These are phyloP conservation scores for Mucor lusitanicus DNA, from an alignment of 371 early-diverging fungal species.

Conservation along the genomic window DNA sequence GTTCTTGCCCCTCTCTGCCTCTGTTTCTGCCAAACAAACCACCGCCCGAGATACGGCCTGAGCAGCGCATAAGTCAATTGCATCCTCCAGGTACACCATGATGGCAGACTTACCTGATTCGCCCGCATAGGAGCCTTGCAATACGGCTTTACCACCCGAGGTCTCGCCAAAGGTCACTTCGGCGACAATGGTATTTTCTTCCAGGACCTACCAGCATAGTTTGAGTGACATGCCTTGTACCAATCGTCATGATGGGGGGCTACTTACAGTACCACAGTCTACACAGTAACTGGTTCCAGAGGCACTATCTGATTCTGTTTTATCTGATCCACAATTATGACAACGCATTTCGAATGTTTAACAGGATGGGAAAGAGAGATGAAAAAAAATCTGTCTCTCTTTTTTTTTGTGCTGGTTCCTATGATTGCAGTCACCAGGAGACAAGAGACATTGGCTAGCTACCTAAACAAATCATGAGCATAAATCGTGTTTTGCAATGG, in stretches of 20 bases:
- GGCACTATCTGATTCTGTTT: constrained; percentile 43
- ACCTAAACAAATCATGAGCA: too few species aligned
- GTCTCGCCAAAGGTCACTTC: constrained; percentile 94
- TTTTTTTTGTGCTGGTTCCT: background rate
- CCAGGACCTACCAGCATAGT: constrained; percentile 73
- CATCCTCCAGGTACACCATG: too few species aligned
- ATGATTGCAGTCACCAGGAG: too few species aligned
- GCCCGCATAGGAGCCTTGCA: constrained; percentile 78
- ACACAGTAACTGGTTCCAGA: constrained; percentile 68
- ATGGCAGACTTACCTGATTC: constrained; percentile 37
- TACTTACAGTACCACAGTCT: constrained; percentile 65
- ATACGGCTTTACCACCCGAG: constrained; percentile 81
- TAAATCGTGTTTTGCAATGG: too few species aligned
- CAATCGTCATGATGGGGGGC: background rate
- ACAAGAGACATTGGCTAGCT: too few species aligned
- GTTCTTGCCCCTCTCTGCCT: constrained; percentile 67
- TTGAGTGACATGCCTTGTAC: background rate
- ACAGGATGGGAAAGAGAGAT: background rate
- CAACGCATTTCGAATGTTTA: constrained; percentile 35
- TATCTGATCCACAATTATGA: constrained; percentile 43
- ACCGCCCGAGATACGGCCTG: constrained; percentile 59
- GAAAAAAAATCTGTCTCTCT: background rate
- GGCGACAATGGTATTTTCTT: constrained; percentile 94
- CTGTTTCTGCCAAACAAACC: constrained; percentile 59
- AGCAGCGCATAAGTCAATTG: too few species aligned